Base-by-base conservation (phyloP, 108 stramenopile species). In the Skeletonema costatum region DNA sequence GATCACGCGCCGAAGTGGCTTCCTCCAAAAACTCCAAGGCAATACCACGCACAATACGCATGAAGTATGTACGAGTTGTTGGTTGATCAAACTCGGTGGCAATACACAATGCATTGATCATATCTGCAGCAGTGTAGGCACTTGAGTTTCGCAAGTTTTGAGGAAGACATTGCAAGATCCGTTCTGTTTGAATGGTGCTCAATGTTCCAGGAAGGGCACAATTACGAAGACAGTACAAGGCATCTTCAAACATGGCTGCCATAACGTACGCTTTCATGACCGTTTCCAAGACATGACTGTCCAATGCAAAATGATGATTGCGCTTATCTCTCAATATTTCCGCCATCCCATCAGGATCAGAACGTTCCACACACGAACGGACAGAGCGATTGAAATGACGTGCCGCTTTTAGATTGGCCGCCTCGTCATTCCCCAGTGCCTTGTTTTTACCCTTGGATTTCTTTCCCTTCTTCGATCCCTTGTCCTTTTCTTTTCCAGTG, bases 221-320 rank as follows among this genome's bases (percentile, higher is more conserved):
- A 69, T 93, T 90, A 8, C 93, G 88, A 3, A 94, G 74, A 73
- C 96, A 97, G 68, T 93, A 93, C 12, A 97, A 70, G 2, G 93
- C 96, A 68, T 97, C 96, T 44, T 97, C 96, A 74, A 96, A 94
- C 92, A 94, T 92, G 64, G 96, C 96, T 11, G 93, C 93, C 81
- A 93, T 89, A 38, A 94, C 88, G 61, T 92, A 95, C 2, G 93
- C 93, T 77, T 97, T 97, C 90, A 95, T 90, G 12, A 92, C 93
- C 0, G 90, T 93, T 67, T 97, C 96, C 39, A 97, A 68, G 1
- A 94, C 93, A 48, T 68, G 72, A 13, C 72, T 61, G 66, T 97
- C 93, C 30, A 97, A 68, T 13, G 92, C 92, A 81, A 87, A 97
- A 38, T 92, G 76, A 70, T 92, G 91, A 71, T 95, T 93, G 3